Conservation (phyloP, 2,329 filamentous ascomycete species). For the Aspergillus cejpii region DNA sequence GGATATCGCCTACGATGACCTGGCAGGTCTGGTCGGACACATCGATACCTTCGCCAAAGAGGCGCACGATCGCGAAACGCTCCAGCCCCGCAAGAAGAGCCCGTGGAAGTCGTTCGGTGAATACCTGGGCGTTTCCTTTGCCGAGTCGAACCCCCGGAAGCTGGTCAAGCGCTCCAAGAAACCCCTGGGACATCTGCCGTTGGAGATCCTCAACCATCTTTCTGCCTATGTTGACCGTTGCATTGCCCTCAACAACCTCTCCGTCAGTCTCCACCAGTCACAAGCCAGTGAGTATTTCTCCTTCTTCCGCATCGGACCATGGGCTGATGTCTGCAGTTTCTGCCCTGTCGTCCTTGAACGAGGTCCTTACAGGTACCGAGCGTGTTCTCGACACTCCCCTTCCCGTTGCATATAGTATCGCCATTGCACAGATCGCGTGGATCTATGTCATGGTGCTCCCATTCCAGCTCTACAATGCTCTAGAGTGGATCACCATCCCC, state of each 20-base stretch:
- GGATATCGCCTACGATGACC: conserved; percentile 67
- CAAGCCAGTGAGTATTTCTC: conserved; percentile 30
- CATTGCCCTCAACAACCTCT: conserved; percentile 41
- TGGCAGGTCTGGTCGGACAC: conserved; percentile 62
- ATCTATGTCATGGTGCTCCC: conserved; percentile 74
- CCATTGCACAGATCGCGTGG: conserved; percentile 81
- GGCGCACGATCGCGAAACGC: conserved; percentile 43
- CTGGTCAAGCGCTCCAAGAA: conserved; percentile 64
- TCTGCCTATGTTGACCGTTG: conserved; percentile 59
- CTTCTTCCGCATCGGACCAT: not conserved
- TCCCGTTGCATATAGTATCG: conserved; percentile 74
- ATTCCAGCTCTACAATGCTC: conserved; percentile 63
- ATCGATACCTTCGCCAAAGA: conserved; percentile 67
- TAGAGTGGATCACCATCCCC: conserved; percentile 71
- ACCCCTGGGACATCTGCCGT: conserved; percentile 73
- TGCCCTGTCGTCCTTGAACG: conserved; percentile 59
- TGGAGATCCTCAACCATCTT: conserved; percentile 71
- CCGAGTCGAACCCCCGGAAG: conserved; percentile 71
- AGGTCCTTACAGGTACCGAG: conserved; percentile 65
- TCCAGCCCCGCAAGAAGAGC: conserved; percentile 40
- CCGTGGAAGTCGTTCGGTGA: conserved; percentile 61
- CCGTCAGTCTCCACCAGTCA: conserved; percentile 32
- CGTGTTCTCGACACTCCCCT: conserved; percentile 76
- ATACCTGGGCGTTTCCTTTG: conserved; percentile 69
- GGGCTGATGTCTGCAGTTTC: conserved; percentile 41